Conservation (phyloP, 345 rosid species). For the Murraya koenigii region DNA sequence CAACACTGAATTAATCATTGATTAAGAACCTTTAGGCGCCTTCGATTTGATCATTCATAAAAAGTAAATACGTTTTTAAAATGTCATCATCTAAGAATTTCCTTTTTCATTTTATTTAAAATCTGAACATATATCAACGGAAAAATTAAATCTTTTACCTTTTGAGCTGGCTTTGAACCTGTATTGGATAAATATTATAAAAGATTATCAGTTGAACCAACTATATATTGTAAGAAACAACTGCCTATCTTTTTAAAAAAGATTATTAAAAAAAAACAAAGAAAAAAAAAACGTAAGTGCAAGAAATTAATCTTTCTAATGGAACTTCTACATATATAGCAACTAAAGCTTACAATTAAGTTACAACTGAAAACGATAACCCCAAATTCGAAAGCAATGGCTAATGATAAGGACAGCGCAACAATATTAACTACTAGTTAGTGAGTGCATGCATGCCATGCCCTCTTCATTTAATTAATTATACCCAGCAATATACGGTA, state of each 20-base stretch:
- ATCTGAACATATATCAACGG: too few relatives aligned
- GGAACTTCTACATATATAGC: background rate
- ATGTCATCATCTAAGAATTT: background rate
- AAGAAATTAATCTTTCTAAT: constrained; percentile 1
- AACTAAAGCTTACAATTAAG: background rate
- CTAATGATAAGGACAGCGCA: background rate
- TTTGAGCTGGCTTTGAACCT: too few relatives aligned
- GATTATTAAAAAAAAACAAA: background rate
- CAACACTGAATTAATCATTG: background rate
- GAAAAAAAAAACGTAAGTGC: background rate
- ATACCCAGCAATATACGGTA: constrained; percentile 44
- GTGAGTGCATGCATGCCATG: background rate
- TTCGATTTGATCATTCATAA: background rate
- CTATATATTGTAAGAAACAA: too few relatives aligned
- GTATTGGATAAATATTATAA: too few relatives aligned
- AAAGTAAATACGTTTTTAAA: background rate
- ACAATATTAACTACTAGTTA: background rate
- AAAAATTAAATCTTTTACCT: too few relatives aligned
- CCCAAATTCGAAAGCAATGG: background rate
- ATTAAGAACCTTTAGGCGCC: background rate
- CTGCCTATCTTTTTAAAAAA: background rate
- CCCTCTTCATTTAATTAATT: background rate
- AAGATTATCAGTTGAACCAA: too few relatives aligned
- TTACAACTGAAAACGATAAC: constrained; percentile 4
- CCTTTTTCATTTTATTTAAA: too few relatives aligned